Evolutionary conservation across 371 early-diverging fungal species (phyloP).

Genomic region (Chytridiales sp.): DNA sequence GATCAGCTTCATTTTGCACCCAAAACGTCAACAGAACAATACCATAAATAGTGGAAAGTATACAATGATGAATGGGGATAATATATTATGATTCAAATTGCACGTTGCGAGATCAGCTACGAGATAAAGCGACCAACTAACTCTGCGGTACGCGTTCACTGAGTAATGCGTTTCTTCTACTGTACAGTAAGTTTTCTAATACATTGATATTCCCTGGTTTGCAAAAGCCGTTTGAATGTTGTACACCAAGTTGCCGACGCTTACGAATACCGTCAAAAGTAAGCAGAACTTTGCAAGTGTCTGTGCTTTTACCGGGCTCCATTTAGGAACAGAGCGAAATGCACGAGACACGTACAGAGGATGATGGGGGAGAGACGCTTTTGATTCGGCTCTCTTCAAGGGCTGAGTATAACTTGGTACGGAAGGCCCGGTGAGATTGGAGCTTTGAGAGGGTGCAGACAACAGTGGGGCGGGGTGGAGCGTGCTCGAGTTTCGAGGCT

Average conservation of each 20-base stretch:
- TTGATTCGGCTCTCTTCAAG: not conserved
- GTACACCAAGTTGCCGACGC: slow-evolving; percentile 16
- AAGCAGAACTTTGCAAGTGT: slow-evolving; percentile 34
- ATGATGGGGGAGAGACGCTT: slow-evolving; percentile 37
- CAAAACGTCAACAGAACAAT: too few species aligned
- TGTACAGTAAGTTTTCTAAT: too few species aligned
- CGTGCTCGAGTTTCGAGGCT: not conserved
- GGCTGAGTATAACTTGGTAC: not conserved
- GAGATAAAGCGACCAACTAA: too few species aligned
- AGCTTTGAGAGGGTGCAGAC: not conserved
- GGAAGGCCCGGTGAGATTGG: not conserved
- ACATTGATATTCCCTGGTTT: too few species aligned
- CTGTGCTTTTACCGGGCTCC: slow-evolving; percentile 37
- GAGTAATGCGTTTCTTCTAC: too few species aligned
- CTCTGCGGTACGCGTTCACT: too few species aligned
- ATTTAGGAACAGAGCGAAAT: slow-evolving; percentile 42
- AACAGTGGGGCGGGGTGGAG: not conserved
- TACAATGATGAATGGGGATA: too few species aligned
- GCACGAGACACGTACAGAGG: slow-evolving; percentile 37
- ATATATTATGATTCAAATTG: too few species aligned
- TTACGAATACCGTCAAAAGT: slow-evolving; percentile 26
- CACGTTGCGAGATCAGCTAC: too few species aligned
- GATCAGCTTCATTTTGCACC: too few species aligned
- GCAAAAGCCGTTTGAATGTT: slow-evolving; percentile 5
- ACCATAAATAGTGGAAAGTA: too few species aligned